These are phyloP conservation scores for Plectosphaerella plurivora DNA, from an alignment of 2,329 filamentous ascomycete species.

Conservation along the genomic window DNA sequence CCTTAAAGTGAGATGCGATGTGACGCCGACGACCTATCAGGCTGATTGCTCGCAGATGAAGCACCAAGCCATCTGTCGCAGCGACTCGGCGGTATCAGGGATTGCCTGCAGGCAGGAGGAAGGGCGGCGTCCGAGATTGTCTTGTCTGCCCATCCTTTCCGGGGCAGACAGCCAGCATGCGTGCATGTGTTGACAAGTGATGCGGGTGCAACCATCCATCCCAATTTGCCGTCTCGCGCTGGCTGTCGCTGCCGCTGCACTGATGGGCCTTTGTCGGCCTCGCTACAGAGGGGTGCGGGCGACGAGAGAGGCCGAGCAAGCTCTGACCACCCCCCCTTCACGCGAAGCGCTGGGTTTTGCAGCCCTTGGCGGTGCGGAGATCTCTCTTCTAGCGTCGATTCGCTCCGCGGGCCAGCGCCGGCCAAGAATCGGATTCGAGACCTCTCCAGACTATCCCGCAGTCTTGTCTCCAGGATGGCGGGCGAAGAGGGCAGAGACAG, in stretches of 20 bases:
- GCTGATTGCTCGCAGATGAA: neutral
- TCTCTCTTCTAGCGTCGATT: neutral
- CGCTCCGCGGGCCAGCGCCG: neutral
- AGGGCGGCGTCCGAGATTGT: neutral
- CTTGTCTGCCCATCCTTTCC: neutral
- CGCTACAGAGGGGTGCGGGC: neutral
- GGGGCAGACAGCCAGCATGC: no score
- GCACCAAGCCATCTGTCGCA: neutral
- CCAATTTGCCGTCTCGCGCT: no score
- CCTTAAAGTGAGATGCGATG: neutral
- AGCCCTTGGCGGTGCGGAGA: neutral
- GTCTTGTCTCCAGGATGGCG: no score
- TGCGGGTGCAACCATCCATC: no score
- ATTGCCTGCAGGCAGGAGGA: neutral
- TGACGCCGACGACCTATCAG: neutral
- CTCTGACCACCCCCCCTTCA: neutral
- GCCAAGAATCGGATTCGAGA: neutral
- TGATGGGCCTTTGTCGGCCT: neutral
- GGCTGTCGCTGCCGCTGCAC: neutral
- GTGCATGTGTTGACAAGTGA: no score
- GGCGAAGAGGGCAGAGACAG: neutral
- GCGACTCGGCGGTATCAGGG: neutral
- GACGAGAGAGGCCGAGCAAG: neutral
- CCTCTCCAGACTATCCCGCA: no score
- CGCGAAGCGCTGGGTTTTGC: no score